Evolutionary conservation across 2,329 filamentous ascomycete genomes (phyloP).

Genomic region (Lecanicillium sp.): DNA sequence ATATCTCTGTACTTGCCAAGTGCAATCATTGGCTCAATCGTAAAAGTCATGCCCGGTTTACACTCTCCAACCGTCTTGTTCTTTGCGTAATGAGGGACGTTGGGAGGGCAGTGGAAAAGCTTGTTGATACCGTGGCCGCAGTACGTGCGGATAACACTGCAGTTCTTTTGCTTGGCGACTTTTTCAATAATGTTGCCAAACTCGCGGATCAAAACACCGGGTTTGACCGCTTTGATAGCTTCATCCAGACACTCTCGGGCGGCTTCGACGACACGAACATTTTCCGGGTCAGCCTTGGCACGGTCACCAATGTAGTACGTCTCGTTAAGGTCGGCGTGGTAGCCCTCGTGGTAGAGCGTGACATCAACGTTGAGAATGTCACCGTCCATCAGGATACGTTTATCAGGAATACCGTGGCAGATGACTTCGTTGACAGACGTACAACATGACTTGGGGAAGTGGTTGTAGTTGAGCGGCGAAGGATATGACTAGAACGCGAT

Average conservation of each 20-base stretch:
- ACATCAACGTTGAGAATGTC: slow-evolving; percentile 98
- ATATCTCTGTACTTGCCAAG: slow-evolving; percentile 84
- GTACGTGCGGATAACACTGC: slow-evolving; percentile 91
- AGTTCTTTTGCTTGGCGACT: slow-evolving; percentile 75
- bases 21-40: slow-evolving; percentile 97
- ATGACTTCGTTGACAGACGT: slow-evolving; percentile 96
- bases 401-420: slow-evolving; percentile 95
- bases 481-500: slow-evolving; percentile 72
- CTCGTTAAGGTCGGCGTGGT: slow-evolving; percentile 95
- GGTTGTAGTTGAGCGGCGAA: slow-evolving; percentile 87
- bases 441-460: slow-evolving; percentile 97
- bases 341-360: slow-evolving; percentile 86
- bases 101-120: slow-evolving; percentile 88
- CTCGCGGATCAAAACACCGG: slow-evolving; percentile 84
- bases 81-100: slow-evolving; percentile 94
- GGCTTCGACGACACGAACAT: slow-evolving; percentile 84
- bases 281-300: slow-evolving; percentile 73
- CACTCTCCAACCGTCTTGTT: slow-evolving; percentile 95
- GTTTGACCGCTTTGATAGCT: slow-evolving; percentile 86
- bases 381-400: slow-evolving; percentile 77
- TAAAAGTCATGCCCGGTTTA: slow-evolving; percentile 97
- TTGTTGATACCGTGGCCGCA: slow-evolving; percentile 94
- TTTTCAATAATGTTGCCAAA: slow-evolving; percentile 95
- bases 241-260: slow-evolving; percentile 84
- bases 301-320: slow-evolving; percentile 96